Evolutionary conservation across 345 rosid species (phyloP), one percentile per base, ranked within the genome.

Genomic region (Noccaea caerulescens): DNA sequence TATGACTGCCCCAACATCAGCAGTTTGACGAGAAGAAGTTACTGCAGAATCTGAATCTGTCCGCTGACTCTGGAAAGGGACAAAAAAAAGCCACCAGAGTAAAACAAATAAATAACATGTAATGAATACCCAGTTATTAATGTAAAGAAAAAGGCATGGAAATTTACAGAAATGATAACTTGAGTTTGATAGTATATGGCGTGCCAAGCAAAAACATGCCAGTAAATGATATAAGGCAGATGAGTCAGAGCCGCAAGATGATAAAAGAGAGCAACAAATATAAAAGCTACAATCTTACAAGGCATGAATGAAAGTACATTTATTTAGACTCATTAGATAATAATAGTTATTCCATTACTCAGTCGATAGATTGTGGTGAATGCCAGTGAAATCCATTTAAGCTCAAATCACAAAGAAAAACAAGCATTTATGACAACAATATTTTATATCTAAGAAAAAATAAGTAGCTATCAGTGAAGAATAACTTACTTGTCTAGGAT

Each of bases 11-110:
- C 91, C 97, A 77, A 84, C 76, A 79, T 93, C 98, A 78, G 86
- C 83, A 75, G 81, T 89, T 84, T 86, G 96, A 72, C 86, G 88
- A 45, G 98, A 85, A 76, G 97, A 91, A 67, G 97, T 86, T 43
- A 83, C 92, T 38, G 97, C 89, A 63, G 86, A 85, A 85, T 93
- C 97, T 54, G 90, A 83, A 78, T 93, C 96, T n/a, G 86, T 77
- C 58, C 92, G 84, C 79, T 87, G 93, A 62, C 85, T 91, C 96
- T 89, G 82, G 14, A 71, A 47, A 59, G 13, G 73, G 62, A 13
- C 55, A 60, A 42, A 39, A 57, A 43, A 62, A 52, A 45, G 4
- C 56, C 58, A 72, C 61, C 14, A 63, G 65, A 61, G 49, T 76
- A 69, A 69, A 66, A 33, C 30, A 43, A 37, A n/a, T 42, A 55